Evolutionary conservation across 441 rosid genomes (phyloP).

Genomic region (Croton laevigatus): DNA sequence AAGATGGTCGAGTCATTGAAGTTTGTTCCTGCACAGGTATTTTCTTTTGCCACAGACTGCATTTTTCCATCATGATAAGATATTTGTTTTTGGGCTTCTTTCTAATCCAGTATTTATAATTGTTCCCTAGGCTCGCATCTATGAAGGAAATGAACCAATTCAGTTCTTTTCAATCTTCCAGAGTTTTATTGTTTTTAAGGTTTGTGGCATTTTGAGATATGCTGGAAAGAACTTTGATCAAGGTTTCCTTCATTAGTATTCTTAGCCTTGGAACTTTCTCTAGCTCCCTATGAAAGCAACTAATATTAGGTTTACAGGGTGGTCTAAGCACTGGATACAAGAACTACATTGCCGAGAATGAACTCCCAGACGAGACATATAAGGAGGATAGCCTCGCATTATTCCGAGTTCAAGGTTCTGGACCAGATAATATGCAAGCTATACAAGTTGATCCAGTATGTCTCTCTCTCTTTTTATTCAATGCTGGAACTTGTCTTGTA

Average conservation of each 20-base stretch:
- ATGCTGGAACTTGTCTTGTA: neutral
- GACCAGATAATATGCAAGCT: slow-evolving; percentile 99
- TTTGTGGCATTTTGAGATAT: slow-evolving; percentile 29
- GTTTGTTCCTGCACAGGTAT: slow-evolving; percentile 81
- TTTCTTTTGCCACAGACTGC: slow-evolving; percentile 19
- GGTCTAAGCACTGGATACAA: slow-evolving; percentile 84
- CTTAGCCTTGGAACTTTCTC: slow-evolving; percentile 11
- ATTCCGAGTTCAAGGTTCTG: slow-evolving; percentile 91
- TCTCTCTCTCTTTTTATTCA: slow-evolving; percentile 18
- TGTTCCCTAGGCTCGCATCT: slow-evolving; percentile 64
- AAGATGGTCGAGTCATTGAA: slow-evolving; percentile 93
- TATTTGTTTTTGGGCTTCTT: slow-evolving; percentile 1
- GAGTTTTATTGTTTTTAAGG: slow-evolving; percentile 90
- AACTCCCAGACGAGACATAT: slow-evolving; percentile 74
- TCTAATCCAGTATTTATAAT: slow-evolving; percentile 22
- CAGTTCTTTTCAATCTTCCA: slow-evolving; percentile 93
- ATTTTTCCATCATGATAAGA: slow-evolving; percentile 14
- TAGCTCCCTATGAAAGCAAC: slow-evolving; percentile 16
- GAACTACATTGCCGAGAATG: slow-evolving; percentile 66
- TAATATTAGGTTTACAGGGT: slow-evolving; percentile 51
- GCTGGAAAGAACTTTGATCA: neutral
- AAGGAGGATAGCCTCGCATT: slow-evolving; percentile 68
- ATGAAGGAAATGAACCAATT: slow-evolving; percentile 88
- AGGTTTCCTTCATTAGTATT: neutral
- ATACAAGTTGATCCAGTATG: slow-evolving; percentile 95